Base-by-base conservation (phyloP, 2,329 filamentous ascomycete species). In the Phaeosphaeriaceae sp. region DNA sequence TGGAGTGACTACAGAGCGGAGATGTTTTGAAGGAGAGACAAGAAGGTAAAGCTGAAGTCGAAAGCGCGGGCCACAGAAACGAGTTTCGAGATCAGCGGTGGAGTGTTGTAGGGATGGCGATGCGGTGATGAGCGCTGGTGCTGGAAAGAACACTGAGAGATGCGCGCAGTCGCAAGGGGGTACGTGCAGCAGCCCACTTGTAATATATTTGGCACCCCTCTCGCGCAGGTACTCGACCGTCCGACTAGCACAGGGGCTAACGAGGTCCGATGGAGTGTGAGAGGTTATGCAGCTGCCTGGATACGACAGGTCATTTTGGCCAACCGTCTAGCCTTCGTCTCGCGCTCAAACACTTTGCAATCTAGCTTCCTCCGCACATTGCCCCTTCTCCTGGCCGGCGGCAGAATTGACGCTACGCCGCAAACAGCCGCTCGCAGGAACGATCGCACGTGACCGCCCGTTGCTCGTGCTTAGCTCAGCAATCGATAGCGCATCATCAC, bases 101-200 rank as follows among this genome's bases (percentile, higher is more conserved):
- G 19, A 45, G 36, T 19, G 44, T 36, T 48, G 40, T 15, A 31
- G 51, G 21, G 48, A 36, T 51, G 11, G 31, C 17, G n/a, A 27
- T 31, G 49, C 15, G n/a, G 45, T 25, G 54, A 41, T 44, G 51
- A 52, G 25, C 57, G 49, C 57, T 58, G 49, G 49, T 47, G 57
- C 63, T 64, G 58, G 58, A 57, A 54, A 57, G 54, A 33, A 51
- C 61, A 57, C 53, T 64, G 64, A 60, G 58, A 57, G 67, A 69
- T 67, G 63, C 60, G 67, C 61, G 66, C 70, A 70, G 69, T 27
- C 25, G 25, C 25, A 27, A 67, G 71, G 53, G n/a, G 66, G 67
- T 60, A 58, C 62, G 61, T 66, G 64, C 62, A 66, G 46, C 57
- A 57, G 56, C 53, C 56, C 61, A 60, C 58, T 56, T 42, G 60